These are phyloP conservation scores for Gynochthodes officinalis DNA, from an alignment of 257 asterid species.

Conservation along the genomic window DNA sequence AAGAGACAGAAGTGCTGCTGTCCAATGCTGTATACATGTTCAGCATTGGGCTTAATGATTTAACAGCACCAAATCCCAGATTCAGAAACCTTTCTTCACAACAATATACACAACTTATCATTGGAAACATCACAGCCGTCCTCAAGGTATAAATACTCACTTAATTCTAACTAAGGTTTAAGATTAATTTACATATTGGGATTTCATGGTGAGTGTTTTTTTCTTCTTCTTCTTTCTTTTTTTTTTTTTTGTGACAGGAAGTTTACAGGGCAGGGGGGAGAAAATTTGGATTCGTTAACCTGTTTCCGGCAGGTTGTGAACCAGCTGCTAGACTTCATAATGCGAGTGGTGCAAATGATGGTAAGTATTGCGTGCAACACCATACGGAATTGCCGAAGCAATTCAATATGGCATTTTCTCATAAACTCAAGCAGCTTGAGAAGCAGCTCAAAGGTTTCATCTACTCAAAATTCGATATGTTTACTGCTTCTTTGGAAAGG, in stretches of 20 bases:
- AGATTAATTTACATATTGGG: too few species aligned
- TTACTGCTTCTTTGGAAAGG: constrained; percentile 10
- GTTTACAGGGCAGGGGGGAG: constrained; percentile 27
- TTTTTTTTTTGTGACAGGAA: constrained; percentile 9
- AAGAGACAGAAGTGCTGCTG: constrained; percentile 9
- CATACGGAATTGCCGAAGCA: constrained; percentile 4
- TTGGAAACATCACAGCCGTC: constrained; percentile 24
- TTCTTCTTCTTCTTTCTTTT: too few species aligned
- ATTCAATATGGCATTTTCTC: constrained; percentile 18
- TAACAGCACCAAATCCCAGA: constrained; percentile 21
- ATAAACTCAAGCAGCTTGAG: constrained; percentile 15
- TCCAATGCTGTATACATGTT: constrained; percentile 29
- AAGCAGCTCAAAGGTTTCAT: constrained; percentile 22
- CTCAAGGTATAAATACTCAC: constrained; percentile 17
- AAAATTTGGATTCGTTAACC: constrained; percentile 26
- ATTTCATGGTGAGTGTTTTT: too few species aligned
- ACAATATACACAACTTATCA: constrained; percentile 16
- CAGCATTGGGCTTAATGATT: constrained; percentile 28
- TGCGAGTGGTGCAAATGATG: background rate
- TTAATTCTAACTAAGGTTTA: too few species aligned
- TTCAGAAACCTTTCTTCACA: constrained; percentile 6
- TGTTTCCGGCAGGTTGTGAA: constrained; percentile 18
- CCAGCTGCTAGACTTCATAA: constrained; percentile 20
- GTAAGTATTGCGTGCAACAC: constrained; percentile 9
- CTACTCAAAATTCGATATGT: constrained; percentile 24